Evolutionary conservation across 805 yeast species (phyloP).

Genomic region (Ogataea saltuana): DNA sequence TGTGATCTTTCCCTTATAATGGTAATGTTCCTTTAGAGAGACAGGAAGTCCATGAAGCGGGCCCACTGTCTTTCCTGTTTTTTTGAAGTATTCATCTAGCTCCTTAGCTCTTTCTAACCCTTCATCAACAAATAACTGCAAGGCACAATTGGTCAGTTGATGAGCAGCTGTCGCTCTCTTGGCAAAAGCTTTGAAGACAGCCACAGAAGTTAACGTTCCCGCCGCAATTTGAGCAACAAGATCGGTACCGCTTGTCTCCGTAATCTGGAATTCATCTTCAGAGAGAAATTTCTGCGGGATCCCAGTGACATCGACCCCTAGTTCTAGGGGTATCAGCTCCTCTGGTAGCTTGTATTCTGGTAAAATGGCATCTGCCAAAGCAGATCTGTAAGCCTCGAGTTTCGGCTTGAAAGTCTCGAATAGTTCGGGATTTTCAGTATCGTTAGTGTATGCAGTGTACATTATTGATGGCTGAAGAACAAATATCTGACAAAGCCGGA

Average conservation of each 20-base stretch:
- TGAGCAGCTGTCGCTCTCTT: conserved; percentile 51
- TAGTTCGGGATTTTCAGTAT: conserved; percentile 24
- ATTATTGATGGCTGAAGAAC: not conserved
- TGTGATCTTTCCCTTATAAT: conserved; percentile 51
- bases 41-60: conserved; percentile 67
- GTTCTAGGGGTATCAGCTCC: conserved; percentile 16
- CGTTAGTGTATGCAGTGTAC: conserved; percentile 5
- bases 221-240: conserved; percentile 38
- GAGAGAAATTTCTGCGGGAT: conserved; percentile 37
- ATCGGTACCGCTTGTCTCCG: conserved; percentile 39
- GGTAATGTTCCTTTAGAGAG: conserved; percentile 59
- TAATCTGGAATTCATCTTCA: conserved; percentile 42
- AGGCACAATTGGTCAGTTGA: conserved; percentile 50
- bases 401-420: conserved; percentile 36
- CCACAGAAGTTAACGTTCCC: conserved; percentile 43
- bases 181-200: conserved; percentile 48
- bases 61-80: conserved; percentile 50
- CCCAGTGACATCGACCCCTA: conserved; percentile 29
- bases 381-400: conserved; percentile 34
- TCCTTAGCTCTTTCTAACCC: conserved; percentile 50
- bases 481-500: no score
- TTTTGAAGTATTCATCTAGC: conserved; percentile 49
- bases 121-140: conserved; percentile 48
- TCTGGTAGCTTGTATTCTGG: conserved; percentile 28
- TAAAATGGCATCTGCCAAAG: conserved; percentile 30